Evolutionary conservation across 225 moss, liverwort and hornwort species (phyloP), one percentile per base, ranked within the genome.

Genomic region (Bryoerythrophyllum caledonicum): DNA sequence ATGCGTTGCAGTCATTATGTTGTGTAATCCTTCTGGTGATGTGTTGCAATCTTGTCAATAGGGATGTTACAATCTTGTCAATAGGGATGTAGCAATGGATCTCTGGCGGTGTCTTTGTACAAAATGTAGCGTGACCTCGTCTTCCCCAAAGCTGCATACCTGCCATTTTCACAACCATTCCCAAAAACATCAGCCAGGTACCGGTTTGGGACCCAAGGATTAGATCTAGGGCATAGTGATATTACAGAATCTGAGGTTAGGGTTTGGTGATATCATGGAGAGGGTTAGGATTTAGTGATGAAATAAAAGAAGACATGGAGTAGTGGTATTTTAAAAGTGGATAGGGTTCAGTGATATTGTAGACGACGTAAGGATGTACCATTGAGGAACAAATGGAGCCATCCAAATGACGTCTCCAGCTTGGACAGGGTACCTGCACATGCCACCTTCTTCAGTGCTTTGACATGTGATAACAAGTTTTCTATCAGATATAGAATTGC

Each of bases 381-480:
- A 99, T 71, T 95, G 95, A 74, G 95, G 99, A 82, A 99, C 95
- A 81, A 89, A 99, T 7, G 99, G 99, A 51, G 99, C 99, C 99
- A 93, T 99, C 95, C 99, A 99, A 58, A 99, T 99, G 38, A 90
- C 91, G 48, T 99, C 99, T 63, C 99, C 99, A 70, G 93, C 95
- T 84, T 95, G 95, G 25, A 99, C 93, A 67, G 93, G 93, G 67
- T 93, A 87, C 97, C 94, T 97, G 86, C 85, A 79, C 53, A 56
- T 3, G 63, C 60, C 55, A 77, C 65, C 54, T 46, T 19, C 15
- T 76, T 83, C 40, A 83, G 37, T 17, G 14, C 14, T 46, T 75
- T 38, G 38, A 44, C 60, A 7, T 1, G 19, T 17, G 11, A 44
- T 20, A 28, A 61, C 32, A 38, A 60, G 2, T 28, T 19, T 16